These are phyloP conservation scores for Ophiostoma himal-ulmi DNA, from an alignment of 2,329 filamentous ascomycete species.

Conservation along the genomic window DNA sequence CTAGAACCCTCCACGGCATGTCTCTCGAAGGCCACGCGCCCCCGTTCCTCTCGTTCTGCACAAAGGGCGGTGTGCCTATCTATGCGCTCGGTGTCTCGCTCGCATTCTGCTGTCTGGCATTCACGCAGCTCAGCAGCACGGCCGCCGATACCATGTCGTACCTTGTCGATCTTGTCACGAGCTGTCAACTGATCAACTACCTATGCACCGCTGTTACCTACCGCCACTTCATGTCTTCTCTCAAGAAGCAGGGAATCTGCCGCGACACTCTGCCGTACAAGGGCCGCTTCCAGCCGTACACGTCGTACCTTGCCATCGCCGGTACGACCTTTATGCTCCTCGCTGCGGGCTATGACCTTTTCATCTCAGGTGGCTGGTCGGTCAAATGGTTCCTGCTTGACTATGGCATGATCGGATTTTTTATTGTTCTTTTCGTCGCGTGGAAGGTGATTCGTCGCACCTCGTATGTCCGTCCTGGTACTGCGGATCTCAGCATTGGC, in stretches of 20 bases:
- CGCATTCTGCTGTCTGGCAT: slow-evolving; percentile 56
- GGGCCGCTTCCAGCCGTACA: slow-evolving; percentile 36
- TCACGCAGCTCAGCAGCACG: slow-evolving; percentile 51
- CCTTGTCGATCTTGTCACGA: slow-evolving; percentile 50
- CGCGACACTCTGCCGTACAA: slow-evolving; percentile 51
- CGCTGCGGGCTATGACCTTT: slow-evolving; percentile 21
- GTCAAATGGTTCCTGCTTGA: slow-evolving; percentile 25
- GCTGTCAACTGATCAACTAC: slow-evolving; percentile 55
- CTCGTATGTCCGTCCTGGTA: slow-evolving; percentile 21
- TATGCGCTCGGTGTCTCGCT: slow-evolving; percentile 49
- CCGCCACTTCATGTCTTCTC: slow-evolving; percentile 52
- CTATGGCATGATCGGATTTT: slow-evolving; percentile 25
- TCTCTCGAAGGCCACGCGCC: slow-evolving; percentile 52
- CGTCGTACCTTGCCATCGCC: slow-evolving; percentile 26
- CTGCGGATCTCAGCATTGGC: slow-evolving; percentile 27
- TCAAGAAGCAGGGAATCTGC: slow-evolving; percentile 48
- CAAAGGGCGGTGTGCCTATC: slow-evolving; percentile 55
- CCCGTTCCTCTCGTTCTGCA: slow-evolving; percentile 47
- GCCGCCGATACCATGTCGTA: slow-evolving; percentile 38
- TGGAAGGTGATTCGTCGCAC: slow-evolving; percentile 23
- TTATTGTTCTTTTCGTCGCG: slow-evolving; percentile 13
- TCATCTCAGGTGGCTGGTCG: slow-evolving; percentile 21
- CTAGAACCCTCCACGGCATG: slow-evolving; percentile 55
- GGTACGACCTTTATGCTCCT: slow-evolving; percentile 24
- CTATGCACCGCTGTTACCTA: slow-evolving; percentile 53